Conservation (phyloP, 257 asterid species). For the Solanum bulbocastanum region DNA sequence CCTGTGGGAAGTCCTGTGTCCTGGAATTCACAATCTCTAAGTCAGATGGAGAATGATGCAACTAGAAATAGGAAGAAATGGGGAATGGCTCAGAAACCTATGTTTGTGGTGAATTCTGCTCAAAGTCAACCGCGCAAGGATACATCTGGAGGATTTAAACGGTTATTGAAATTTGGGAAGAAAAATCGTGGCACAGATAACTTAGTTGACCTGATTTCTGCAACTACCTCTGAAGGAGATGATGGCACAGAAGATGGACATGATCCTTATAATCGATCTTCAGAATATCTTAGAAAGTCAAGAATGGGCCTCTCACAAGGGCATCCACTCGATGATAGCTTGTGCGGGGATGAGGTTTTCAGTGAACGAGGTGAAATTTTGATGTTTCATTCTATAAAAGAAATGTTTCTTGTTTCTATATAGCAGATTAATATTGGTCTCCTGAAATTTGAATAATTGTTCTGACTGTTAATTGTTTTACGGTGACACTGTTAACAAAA, state of each 20-base stretch:
- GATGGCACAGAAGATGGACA: slow-evolving; percentile 81
- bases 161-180: slow-evolving; percentile 73
- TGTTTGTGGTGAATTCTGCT: slow-evolving; percentile 36
- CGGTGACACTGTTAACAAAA: not conserved
- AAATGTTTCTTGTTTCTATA: not conserved
- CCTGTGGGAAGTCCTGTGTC: slow-evolving; percentile 79
- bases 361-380: slow-evolving; percentile 49
- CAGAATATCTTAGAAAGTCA: slow-evolving; percentile 70
- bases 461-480: not conserved
- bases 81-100: slow-evolving; percentile 71
- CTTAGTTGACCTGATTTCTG: slow-evolving; percentile 78
- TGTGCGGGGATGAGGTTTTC: slow-evolving; percentile 47
- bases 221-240: slow-evolving; percentile 87
- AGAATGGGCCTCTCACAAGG: slow-evolving; percentile 69
- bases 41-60: slow-evolving; percentile 58
- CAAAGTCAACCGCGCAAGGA: slow-evolving; percentile 53
- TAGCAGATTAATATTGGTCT: not conserved
- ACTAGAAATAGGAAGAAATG: slow-evolving; percentile 83
- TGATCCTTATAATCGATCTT: slow-evolving; percentile 54
- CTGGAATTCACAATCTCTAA: slow-evolving; percentile 64
- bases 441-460: not conserved
- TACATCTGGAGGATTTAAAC: slow-evolving; percentile 68
- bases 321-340: slow-evolving; percentile 62
- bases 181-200: slow-evolving; percentile 63
- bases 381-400: not conserved